Conservation (phyloP, 805 yeast species). For the Ogataea paraovalis region DNA sequence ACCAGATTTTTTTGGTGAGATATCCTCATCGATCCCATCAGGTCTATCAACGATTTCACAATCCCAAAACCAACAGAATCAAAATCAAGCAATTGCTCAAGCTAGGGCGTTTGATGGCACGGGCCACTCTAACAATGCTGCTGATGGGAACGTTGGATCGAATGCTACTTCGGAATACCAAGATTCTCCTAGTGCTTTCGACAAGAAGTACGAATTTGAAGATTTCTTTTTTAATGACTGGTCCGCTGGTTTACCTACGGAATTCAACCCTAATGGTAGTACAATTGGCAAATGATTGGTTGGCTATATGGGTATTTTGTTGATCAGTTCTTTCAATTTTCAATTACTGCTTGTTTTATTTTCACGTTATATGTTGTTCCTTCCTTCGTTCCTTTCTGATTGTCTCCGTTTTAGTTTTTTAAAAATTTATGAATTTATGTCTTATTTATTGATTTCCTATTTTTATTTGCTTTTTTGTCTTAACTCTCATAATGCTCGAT, state of each 20-base stretch:
- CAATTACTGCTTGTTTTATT: no score
- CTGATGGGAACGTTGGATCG: not conserved
- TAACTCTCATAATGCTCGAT: not conserved
- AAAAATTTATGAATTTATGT: not conserved
- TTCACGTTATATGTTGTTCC: no score
- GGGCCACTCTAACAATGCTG: not conserved
- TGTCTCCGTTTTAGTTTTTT: not conserved
- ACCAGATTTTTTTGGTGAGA: constrained; percentile 14
- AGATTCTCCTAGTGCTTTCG: constrained; percentile 8
- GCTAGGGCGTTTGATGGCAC: constrained; percentile 18
- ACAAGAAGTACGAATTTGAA: constrained; percentile 24
- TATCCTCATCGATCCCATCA: constrained; percentile 26
- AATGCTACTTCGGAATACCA: constrained; percentile 5
- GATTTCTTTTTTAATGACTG: constrained; percentile 27
- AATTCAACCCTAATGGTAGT: constrained; percentile 12
- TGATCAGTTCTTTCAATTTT: not conserved
- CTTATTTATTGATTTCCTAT: not conserved
- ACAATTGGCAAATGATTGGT: not conserved
- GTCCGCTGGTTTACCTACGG: constrained; percentile 19
- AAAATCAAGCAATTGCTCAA: constrained; percentile 29
- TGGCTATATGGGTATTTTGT: not conserved
- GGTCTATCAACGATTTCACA: constrained; percentile 31
- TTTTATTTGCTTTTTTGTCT: not conserved
- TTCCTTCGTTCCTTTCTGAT: not conserved
- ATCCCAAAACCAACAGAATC: constrained; percentile 17